Base-by-base conservation (phyloP, 352 stramenopile species). In the Bremia lactucae region DNA sequence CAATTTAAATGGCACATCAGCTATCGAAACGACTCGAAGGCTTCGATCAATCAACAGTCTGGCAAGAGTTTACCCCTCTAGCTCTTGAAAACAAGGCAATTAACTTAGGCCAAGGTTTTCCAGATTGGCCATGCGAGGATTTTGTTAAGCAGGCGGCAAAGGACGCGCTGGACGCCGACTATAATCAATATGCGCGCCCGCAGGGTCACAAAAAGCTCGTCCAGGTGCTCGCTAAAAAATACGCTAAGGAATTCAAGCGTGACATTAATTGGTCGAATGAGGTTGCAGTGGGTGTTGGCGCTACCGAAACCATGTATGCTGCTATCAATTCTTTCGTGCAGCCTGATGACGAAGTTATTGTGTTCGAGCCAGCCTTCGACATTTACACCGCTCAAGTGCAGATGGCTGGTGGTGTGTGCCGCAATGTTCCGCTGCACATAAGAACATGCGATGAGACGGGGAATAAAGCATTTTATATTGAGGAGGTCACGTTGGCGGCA, bases 301-400 rank as follows among this genome's bases (percentile, higher is more conserved):
- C 90, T 1, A 96, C 86, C 25, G 88, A 98, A 70, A 96, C 90
- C 21, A 80, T 98, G 41, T 98, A 97, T 68, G 76, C 94, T 11
- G 79, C 85, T 38, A 55, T 98, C 19, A 83, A 92, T 42, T 87
- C 87, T 3, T 79, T 98, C 35, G 68, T 98, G 15, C 71, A 95
- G 52, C 78, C 87, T 4, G 90, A 83, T 5, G 93, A 98, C 61
- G 95, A 99, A 57, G 95, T 98, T 9, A 74, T 98, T 34, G 59
- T 98, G 14, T 89, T 98, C 36, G 94, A 99, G 57, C 95, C 95
- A 5, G 96, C 95, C 36, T 99, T 98, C 49, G 95, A 98, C 55
- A 85, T 98, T 24, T 99, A 98, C 71, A 60, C 90, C 14, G 69
- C 82, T 11, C 77, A 88, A 47, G 76, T 90, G 37, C 72, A 88